Evolutionary conservation across 208 protist genomes (phyloP).

Genomic region (Trypanosoma conorhini): DNA sequence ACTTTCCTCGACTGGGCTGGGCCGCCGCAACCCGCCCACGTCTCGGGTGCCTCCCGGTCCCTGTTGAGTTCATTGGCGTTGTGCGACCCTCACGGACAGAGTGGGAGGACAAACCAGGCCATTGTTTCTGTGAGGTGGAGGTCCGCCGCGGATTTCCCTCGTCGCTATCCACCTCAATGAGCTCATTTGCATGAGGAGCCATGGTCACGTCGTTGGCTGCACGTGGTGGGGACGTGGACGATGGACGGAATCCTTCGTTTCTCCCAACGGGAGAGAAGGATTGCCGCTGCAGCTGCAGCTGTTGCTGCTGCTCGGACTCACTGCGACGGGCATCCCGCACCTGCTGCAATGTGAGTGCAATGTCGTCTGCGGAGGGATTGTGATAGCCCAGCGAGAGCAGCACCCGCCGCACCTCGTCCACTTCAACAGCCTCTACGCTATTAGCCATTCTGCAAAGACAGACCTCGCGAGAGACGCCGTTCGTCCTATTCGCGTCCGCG

Average conservation of each 20-base stretch:
- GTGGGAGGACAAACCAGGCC: slow-evolving; percentile 18
- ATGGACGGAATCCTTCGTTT: not conserved
- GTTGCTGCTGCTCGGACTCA: not conserved
- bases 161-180: slow-evolving; percentile 3
- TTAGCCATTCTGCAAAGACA: not conserved
- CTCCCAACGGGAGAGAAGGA: not conserved
- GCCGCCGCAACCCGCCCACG: not conserved
- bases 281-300: not conserved
- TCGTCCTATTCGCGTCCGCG: not conserved
- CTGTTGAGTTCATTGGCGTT: slow-evolving; percentile 27
- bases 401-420: slow-evolving; percentile 42
- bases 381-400: slow-evolving; percentile 53
- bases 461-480: not conserved
- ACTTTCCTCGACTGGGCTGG: slow-evolving; percentile 9
- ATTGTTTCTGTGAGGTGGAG: slow-evolving; percentile 14
- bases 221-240: slow-evolving; percentile 18
- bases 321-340: slow-evolving; percentile 11
- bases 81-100: slow-evolving; percentile 22
- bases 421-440: slow-evolving; percentile 21
- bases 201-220: slow-evolving; percentile 19
- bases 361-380: slow-evolving; percentile 51
- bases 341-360: slow-evolving; percentile 60
- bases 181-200: slow-evolving; percentile 4
- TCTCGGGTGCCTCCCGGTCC: slow-evolving; percentile 13
- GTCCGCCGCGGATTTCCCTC: not conserved